phyloP scores from a whole-genome alignment of 192 early-diverging fungal species.

The Haplosporangium gracile region DNA sequence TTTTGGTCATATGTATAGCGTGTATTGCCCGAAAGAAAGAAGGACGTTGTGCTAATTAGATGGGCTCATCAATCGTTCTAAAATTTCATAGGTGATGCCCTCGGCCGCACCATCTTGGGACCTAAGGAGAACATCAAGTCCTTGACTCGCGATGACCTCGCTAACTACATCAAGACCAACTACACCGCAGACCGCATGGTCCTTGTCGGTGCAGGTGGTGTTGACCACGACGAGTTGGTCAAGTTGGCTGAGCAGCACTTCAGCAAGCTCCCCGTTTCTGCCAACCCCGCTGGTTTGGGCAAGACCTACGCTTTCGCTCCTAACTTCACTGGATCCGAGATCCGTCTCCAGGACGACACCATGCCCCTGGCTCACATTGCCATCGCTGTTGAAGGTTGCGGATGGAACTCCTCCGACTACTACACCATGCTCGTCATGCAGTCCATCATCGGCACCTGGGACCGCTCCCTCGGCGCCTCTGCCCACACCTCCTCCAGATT shows the following conservation, averaged over 20 bases:
- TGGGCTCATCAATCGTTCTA: neutral
- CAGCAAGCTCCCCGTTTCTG: conserved; percentile 75
- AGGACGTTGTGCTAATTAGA: neutral
- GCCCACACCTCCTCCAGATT: conserved; percentile 89
- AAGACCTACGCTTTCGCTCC: conserved; percentile 67
- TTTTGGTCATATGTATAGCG: neutral
- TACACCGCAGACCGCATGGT: conserved; percentile 99
- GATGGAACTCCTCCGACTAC: conserved; percentile 96
- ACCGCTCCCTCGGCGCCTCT: conserved; percentile 92
- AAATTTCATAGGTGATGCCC: conserved; percentile 64
- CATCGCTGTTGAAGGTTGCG: conserved; percentile 96
- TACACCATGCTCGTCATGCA: conserved; percentile 96
- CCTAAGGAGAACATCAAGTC: conserved; percentile 94
- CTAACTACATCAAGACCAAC: conserved; percentile 92
- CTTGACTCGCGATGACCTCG: conserved; percentile 87
- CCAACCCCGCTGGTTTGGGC: conserved; percentile 62
- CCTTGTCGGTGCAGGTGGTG: conserved; percentile 91
- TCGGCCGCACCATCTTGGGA: conserved; percentile 95
- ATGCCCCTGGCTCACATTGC: conserved; percentile 96
- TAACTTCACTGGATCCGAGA: conserved; percentile 90
- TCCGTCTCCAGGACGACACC: conserved; percentile 90
- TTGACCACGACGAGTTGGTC: conserved; percentile 95
- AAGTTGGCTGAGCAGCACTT: conserved; percentile 95
- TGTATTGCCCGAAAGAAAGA: neutral
- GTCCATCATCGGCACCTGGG: conserved; percentile 97